Percentiles rank a stretch among this genome's conserved stretches.
These are phyloP conservation scores for Suillus hirtellus DNA, from an alignment of 768 basidiomycete genomes.

Conservation along the genomic window DNA sequence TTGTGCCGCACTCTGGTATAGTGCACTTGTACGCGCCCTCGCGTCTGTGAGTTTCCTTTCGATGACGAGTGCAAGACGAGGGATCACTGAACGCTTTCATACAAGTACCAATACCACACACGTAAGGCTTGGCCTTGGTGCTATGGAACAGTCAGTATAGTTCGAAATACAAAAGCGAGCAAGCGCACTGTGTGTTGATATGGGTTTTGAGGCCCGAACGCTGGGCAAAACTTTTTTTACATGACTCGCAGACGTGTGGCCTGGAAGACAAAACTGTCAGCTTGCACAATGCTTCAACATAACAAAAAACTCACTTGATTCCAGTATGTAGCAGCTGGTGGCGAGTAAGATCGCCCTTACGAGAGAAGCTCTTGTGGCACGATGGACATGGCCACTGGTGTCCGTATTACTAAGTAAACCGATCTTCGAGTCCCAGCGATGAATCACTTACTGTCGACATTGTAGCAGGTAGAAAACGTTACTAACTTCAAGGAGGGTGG, in stretches of 20 bases:
- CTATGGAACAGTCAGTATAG: conserved; percentile 34
- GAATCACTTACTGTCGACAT: conserved; percentile 6
- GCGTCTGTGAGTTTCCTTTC: conserved; percentile 55
- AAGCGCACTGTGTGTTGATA: conserved; percentile 61
- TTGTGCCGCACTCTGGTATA: conserved; percentile 45
- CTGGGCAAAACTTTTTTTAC: conserved; percentile 60
- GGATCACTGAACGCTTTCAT: conserved; percentile 61
- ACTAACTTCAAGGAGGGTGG: conserved; percentile 21
- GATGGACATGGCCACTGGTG: conserved; percentile 39
- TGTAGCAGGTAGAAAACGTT: background rate
- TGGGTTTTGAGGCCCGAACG: conserved; percentile 63
- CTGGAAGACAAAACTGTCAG: conserved; percentile 33
- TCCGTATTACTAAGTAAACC: background rate
- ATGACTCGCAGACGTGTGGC: conserved; percentile 50
- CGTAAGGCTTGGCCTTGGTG: conserved; percentile 50
- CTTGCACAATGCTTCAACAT: background rate
- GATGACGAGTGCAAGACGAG: conserved; percentile 67
- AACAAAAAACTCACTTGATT: conserved; percentile 40
- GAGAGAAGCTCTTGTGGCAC: conserved; percentile 52
- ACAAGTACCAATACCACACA: conserved; percentile 51
- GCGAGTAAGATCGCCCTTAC: conserved; percentile 61
- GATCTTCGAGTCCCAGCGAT: background rate
- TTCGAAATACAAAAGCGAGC: background rate
- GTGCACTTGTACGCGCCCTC: conserved; percentile 48
- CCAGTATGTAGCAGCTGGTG: conserved; percentile 54